Evolutionary conservation across 257 asterid species (phyloP), one percentile per base, ranked within the genome.

Genomic region (Verbascum thapsus): DNA sequence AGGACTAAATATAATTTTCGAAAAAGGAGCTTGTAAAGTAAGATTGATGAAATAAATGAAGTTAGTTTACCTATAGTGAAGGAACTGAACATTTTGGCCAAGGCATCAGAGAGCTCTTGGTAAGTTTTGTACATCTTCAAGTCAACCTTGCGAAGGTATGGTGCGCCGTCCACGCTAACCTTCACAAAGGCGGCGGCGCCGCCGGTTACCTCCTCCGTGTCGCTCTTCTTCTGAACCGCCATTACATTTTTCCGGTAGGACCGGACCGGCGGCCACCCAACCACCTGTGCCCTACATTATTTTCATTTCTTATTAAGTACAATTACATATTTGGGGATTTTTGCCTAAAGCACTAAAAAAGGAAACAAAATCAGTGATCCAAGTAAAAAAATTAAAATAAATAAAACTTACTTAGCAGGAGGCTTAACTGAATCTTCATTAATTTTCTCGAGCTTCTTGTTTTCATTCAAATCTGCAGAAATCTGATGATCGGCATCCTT

Each of bases 161-260:
- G 96, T 10, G 96, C 95, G n/a, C 95, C 96, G 44, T 86, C 95
- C 85, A 88, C 79, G 84, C 95, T 83, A 41, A 88, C 95, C 76
- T 88, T 88, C 76, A 88, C 95, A 2, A 81, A 73, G 67, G 82
- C 76, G 18, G 74, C 75, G 15, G 57, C 67, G 53, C 58, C 49
- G 68, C 76, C 40, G 22, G 43, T 49, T n/a, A 73, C 70, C 66
- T 73, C 81, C 70, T 77, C 83, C 16, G 76, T 3, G 38, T 30
- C 74, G 59, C 41, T 61, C 68, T 44, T 77, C 83, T 78, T 76
- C 74, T 83, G 79, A 53, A 63, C 87, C 18, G 82, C 81, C 55
- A 78, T 54, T 17, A 69, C 76, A 54, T 80, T 83, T 72, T 78
- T 85, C 63, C 96, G 78, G 86, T 72, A 88, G 0, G 87, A 74